Evolutionary conservation across 768 basidiomycete genomes (phyloP).

Genomic region (Xanthoconium purpureum): DNA sequence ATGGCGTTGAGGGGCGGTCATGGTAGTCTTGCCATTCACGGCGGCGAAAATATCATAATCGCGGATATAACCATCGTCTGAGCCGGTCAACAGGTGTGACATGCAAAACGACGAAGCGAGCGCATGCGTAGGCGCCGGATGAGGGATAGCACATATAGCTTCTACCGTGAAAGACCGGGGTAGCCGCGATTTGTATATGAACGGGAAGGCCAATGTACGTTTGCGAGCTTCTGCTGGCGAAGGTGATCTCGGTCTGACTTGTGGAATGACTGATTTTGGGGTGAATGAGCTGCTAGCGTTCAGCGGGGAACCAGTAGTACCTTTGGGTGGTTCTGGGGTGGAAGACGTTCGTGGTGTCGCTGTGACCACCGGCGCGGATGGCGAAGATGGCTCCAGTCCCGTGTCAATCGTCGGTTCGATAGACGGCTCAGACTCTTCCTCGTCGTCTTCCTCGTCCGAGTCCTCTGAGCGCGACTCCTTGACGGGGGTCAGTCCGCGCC

Average conservation of each 20-base stretch:
- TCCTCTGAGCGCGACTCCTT: conserved; percentile 62
- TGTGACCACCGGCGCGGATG: conserved; percentile 27
- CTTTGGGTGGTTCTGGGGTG: conserved; percentile 34
- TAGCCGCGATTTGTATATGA: conserved; percentile 24
- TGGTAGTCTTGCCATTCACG: conserved; percentile 81
- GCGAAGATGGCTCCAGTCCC: conserved; percentile 28
- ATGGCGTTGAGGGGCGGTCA: conserved; percentile 85
- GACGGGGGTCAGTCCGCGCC: conserved; percentile 1
- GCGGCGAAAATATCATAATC: conserved; percentile 89
- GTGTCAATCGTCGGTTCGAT: conserved; percentile 29
- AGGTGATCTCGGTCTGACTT: conserved; percentile 39
- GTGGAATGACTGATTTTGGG: conserved; percentile 15
- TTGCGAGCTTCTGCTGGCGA: conserved; percentile 58
- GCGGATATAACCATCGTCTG: conserved; percentile 90
- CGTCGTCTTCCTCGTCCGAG: conserved; percentile 56
- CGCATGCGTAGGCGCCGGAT: conserved; percentile 85
- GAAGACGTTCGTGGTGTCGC: conserved; percentile 25
- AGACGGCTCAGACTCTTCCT: conserved; percentile 44
- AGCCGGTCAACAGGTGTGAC: conserved; percentile 86
- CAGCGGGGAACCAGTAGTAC: conserved; percentile 18
- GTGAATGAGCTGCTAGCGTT: conserved; percentile 13
- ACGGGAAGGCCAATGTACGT: conserved; percentile 37
- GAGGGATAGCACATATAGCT: conserved; percentile 87
- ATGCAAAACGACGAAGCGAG: conserved; percentile 83
- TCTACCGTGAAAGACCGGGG: conserved; percentile 82